Base-by-base conservation (phyloP, 2,329 filamentous ascomycete genomes). In the Aspergillus sp. region DNA sequence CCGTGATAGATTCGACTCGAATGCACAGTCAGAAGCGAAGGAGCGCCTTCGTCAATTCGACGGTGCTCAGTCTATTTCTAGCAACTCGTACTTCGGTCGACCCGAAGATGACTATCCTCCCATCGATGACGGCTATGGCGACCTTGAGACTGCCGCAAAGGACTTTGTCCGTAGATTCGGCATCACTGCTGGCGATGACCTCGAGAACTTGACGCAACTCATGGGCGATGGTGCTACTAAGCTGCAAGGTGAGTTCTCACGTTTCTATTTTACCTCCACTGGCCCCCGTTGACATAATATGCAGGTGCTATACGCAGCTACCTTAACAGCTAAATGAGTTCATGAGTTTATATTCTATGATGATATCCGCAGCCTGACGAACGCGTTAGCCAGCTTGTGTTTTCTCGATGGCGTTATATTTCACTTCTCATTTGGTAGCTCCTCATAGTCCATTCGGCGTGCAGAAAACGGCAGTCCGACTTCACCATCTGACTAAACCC, bases 151-250 rank as follows among this genome's bases (percentile, higher is more conserved):
- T n/a, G 92, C 92, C 0, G 95, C 95, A 59, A 96, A 95, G 80
- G 95, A 99, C 75, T 96, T 98, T 77, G 88, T 98, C 33, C 87
- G 95, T 70, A 92, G 90, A 72, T 97, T 98, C 72, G 95, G 95
- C 50, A 90, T 97, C 66, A 98, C 93, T 4, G 93, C 95, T 22
- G 93, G 92, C 56, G 95, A 99, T 72, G 95, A 99, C 75, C 78
- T 99, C 56, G 95, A 99, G 75, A 96, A 96, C 75, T 76, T 98
- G 66, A 89, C 88, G 22, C 86, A 87, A 66, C 83, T 91, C 62
- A 79, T 97, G 4, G 95, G 93, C 30, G 92, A 97, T 69, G 93
- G 92, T 42, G 92, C 92, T 13, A 86, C 83, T 47, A 89, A 87
- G 75, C 81, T 98, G 70, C 92, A 97, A 79, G 91, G 90, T 70